Evolutionary conservation across 495 filamentous ascomycete genomes (phyloP).

Genomic region (Penicillium odoratum): DNA sequence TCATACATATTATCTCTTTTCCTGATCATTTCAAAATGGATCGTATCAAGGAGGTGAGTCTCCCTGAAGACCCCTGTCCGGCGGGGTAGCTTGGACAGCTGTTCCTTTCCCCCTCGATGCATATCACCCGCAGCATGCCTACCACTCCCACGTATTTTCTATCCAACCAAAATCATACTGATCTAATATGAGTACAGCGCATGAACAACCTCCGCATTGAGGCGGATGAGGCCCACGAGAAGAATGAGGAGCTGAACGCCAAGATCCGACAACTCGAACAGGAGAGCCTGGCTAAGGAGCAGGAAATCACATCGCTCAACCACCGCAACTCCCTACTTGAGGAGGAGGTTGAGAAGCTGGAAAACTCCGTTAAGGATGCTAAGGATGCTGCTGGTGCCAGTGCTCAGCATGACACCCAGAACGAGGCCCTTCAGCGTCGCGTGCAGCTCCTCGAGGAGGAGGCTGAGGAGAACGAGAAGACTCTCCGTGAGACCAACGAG

Average conservation of each 20-base stretch:
- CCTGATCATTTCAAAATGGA: conserved; percentile 45
- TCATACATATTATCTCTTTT: conserved; percentile 32
- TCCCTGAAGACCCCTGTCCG: conserved; percentile 29
- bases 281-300: conserved; percentile 93
- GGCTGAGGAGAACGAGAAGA: conserved; percentile 92
- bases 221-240: conserved; percentile 74
- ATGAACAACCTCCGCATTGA: conserved; percentile 90
- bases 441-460: conserved; percentile 96
- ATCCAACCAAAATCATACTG: conserved; percentile 16
- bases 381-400: conserved; percentile 77
- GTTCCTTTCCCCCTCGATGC: conserved; percentile 21
- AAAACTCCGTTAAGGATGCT: conserved; percentile 68
- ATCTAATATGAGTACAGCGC: conserved; percentile 59
- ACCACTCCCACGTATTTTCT: background rate
- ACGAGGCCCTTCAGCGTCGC: conserved; percentile 85
- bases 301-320: conserved; percentile 91
- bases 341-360: conserved; percentile 84
- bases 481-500: conserved; percentile 92
- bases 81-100: conserved; percentile 47
- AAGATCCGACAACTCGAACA: conserved; percentile 90
- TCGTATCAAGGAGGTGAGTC: conserved; percentile 77
- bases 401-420: conserved; percentile 73
- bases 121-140: conserved; percentile 17
- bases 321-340: conserved; percentile 93
- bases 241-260: conserved; percentile 81